Percentiles rank a stretch among this genome's conserved stretches.
Evolutionary conservation across 2,329 filamentous ascomycete species (phyloP).

Genomic region (Fonsecaea pedrosoi): DNA sequence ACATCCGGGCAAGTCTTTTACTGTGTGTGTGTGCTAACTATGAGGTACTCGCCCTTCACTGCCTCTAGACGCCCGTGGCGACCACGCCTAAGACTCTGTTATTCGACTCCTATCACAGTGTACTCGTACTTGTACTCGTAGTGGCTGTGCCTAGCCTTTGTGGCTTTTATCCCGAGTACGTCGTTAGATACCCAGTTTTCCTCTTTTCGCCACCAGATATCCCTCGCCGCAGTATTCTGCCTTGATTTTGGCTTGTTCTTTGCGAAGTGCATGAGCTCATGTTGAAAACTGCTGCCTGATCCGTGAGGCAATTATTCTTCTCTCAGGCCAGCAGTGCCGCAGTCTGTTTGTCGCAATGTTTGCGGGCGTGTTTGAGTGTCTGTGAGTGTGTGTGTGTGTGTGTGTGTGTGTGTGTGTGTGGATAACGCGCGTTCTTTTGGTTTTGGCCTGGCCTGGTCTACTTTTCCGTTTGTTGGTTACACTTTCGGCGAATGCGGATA

Average conservation of each 20-base stretch:
- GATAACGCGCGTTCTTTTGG: not conserved
- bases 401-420: not conserved
- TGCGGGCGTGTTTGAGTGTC: not conserved
- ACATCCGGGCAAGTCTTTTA: too few relatives aligned
- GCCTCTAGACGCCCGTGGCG: too few relatives aligned
- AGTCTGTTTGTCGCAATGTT: too few relatives aligned
- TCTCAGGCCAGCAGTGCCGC: not conserved
- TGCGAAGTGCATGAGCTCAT: not conserved
- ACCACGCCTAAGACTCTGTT: too few relatives aligned
- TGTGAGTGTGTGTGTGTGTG: not conserved
- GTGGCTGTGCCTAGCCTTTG: too few relatives aligned
- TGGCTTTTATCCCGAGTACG: not conserved
- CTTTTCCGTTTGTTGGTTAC: not conserved
- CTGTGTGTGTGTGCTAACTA: too few relatives aligned
- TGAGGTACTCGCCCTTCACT: too few relatives aligned
- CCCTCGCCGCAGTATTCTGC: too few relatives aligned
- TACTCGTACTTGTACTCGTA: too few relatives aligned
- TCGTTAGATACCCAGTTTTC: not conserved
- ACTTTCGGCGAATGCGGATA: not conserved
- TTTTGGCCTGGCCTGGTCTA: not conserved
- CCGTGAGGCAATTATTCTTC: not conserved
- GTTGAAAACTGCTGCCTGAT: not conserved
- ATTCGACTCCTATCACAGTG: too few relatives aligned
- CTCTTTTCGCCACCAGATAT: too few relatives aligned
- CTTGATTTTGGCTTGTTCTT: too few relatives aligned